Evolutionary conservation across 208 protist species (phyloP).

Genomic region (Wallacemonas sp.): DNA sequence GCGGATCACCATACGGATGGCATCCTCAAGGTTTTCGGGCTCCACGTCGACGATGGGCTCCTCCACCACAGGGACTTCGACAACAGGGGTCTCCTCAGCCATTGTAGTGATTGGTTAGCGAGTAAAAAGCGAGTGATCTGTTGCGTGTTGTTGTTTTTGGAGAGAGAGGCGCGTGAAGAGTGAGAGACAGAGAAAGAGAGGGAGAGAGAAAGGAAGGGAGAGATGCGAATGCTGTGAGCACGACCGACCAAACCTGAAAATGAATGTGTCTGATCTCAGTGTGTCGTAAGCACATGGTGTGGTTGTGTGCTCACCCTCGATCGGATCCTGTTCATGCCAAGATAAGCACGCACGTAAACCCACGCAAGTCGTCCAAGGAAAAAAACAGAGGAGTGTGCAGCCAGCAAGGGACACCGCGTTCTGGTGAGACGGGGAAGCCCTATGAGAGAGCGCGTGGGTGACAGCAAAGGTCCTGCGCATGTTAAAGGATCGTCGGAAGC

Average conservation of each 20-base stretch:
- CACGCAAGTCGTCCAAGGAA: too few species aligned
- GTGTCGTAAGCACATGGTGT: too few species aligned
- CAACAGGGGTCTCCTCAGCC: conserved; percentile 82
- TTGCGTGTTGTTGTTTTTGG: conserved; percentile 5
- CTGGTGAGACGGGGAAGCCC: too few species aligned
- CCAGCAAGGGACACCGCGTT: too few species aligned
- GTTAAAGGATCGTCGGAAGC: background rate
- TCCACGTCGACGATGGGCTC: conserved; percentile 55
- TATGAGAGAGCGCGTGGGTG: too few species aligned
- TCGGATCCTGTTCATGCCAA: too few species aligned
- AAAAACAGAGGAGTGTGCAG: too few species aligned
- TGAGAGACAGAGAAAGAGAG: conserved; percentile 14
- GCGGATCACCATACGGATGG: conserved; percentile 85
- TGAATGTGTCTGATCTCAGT: too few species aligned
- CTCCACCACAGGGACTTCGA: conserved; percentile 65
- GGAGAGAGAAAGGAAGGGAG: conserved; percentile 5
- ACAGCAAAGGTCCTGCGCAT: too few species aligned
- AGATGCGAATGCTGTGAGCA: background rate
- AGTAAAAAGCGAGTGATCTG: conserved; percentile 17
- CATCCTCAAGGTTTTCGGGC: conserved; percentile 80
- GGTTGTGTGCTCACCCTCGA: too few species aligned
- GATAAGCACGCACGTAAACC: too few species aligned
- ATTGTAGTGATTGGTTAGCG: conserved; percentile 36
- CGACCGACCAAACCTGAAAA: background rate
- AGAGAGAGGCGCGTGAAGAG: conserved; percentile 22